A percentile compares a stretch with the other conserved stretches of the same genome.
These are phyloP conservation scores for Sequoiadendron giganteum DNA, from an alignment of 75 land plant species.

Conservation along the genomic window DNA sequence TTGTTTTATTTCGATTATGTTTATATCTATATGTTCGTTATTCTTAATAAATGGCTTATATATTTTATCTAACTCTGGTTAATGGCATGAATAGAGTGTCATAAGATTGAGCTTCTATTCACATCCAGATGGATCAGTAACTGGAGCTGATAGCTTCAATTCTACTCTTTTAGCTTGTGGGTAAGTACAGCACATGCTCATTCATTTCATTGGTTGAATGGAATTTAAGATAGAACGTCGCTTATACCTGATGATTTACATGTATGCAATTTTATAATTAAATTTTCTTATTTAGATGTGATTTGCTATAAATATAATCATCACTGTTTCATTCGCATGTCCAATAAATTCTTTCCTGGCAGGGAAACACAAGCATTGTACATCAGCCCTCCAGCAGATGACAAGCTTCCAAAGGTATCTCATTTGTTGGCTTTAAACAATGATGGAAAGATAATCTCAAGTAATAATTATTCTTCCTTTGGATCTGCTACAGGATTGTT, in stretches of 20 bases:
- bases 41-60: background rate
- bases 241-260: background rate
- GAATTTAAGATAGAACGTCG: background rate
- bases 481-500: conserved; percentile 50
- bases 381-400: conserved; percentile 76
- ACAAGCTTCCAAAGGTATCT: conserved; percentile 84
- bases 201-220: background rate
- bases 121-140: conserved; percentile 87
- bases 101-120: conserved; percentile 68
- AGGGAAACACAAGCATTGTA: conserved; percentile 75
- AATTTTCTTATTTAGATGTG: background rate
- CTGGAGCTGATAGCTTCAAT: conserved; percentile 58
- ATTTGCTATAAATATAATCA: background rate
- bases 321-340: background rate
- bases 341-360: conserved; percentile 3
- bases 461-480: background rate
- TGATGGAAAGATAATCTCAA: background rate
- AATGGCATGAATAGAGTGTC: conserved; percentile 42
- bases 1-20: background rate
- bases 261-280: background rate
- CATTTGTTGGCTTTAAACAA: background rate
- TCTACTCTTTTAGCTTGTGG: conserved; percentile 71
- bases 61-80: background rate
- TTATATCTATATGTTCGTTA: background rate
- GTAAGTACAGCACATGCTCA: conserved; percentile 30